A percentile compares a stretch with the other conserved stretches of the same genome.
These are phyloP conservation scores for Zelopaecilomyces penicillatus DNA, from an alignment of 2,329 filamentous ascomycete genomes.

Conservation along the genomic window DNA sequence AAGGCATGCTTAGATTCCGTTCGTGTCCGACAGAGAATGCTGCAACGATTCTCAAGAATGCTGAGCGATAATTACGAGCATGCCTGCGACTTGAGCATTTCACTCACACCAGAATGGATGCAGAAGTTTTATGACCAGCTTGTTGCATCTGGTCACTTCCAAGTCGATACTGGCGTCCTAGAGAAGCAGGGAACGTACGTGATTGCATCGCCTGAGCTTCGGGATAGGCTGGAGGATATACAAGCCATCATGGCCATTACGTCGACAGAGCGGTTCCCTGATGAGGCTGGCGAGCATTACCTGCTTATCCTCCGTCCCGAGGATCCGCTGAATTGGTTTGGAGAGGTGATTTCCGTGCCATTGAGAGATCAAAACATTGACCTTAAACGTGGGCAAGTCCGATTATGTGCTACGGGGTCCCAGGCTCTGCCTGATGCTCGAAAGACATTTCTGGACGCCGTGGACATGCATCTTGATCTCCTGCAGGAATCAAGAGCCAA, in stretches of 20 bases:
- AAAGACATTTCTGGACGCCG: conserved; percentile 64
- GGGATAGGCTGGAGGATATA: conserved; percentile 69
- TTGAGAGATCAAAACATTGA: conserved; percentile 75
- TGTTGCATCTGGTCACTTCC: conserved; percentile 74
- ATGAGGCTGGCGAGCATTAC: conserved; percentile 69
- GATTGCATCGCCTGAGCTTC: conserved; percentile 74
- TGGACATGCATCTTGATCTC: conserved; percentile 78
- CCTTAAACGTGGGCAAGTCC: conserved; percentile 75
- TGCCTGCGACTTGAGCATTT: conserved; percentile 87
- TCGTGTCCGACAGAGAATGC: conserved; percentile 87
- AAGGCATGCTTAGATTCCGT: conserved; percentile 94
- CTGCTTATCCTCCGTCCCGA: conserved; percentile 80
- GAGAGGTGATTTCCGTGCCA: conserved; percentile 61
- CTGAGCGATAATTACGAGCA: conserved; percentile 93
- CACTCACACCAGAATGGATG: conserved; percentile 57
- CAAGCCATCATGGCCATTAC: conserved; percentile 73
- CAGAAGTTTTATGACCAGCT: conserved; percentile 74
- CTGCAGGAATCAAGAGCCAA: conserved; percentile 90
- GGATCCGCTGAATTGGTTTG: conserved; percentile 70
- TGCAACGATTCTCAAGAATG: conserved; percentile 89
- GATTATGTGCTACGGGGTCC: conserved; percentile 82
- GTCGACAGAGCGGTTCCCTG: conserved; percentile 46
- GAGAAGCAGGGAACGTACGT: conserved; percentile 73
- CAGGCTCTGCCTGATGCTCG: conserved; percentile 73
- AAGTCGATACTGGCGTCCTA: conserved; percentile 63